Evolutionary conservation across 805 yeast genomes (phyloP), one percentile per base, ranked within the genome.

Genomic region (Suhomyces sp.): DNA sequence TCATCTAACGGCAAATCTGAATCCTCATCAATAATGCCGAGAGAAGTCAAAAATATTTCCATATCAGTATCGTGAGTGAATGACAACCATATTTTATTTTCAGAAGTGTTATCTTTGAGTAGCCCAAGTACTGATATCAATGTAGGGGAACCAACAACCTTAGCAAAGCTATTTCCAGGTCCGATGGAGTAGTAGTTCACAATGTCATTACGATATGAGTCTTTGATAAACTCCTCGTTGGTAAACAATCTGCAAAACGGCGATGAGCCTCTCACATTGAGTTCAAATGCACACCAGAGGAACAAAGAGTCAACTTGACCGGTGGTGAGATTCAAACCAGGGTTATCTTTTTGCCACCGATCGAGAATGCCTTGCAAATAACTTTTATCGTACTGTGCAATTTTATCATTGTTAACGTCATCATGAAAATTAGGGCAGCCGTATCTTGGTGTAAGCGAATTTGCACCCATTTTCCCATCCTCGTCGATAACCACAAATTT

Each of bases 361-460:
- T 51, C 46, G n/a, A 61, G 53, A 47, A 64, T 56, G 43, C 50
- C 55, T 31, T 53, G 40, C 57, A 61, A 57, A 61, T 49, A 64
- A 13, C 59, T 41, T 12, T 53, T 55, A 59, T 61, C 51, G 58
- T 50, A 63, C 49, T 62, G 35, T 15, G 44, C 51, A 24, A 59
- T 51, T 19, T 53, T 29, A 29, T 53, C 60, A 27, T 60, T 53
- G 53, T 62, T 56, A 41, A 51, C 52, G 21, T 53, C 44, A 21
- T 50, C 46, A 55, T 63, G 44, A 49, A 50, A 49, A 13, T 33
- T 41, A 17, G 48, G 48, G 60, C 82, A 78, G 10, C 75, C 76
- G 49, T 69, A 63, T 22, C 79, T 70, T 15, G 87, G 83, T 6
- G 87, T 80, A 64, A 85, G 69, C 3, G 86, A 75, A 65, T 84